A percentile compares a stretch with the other conserved stretches of the same genome.
Conservation (phyloP, 805 yeast genomes). For the Ascoidea rubescens region DNA sequence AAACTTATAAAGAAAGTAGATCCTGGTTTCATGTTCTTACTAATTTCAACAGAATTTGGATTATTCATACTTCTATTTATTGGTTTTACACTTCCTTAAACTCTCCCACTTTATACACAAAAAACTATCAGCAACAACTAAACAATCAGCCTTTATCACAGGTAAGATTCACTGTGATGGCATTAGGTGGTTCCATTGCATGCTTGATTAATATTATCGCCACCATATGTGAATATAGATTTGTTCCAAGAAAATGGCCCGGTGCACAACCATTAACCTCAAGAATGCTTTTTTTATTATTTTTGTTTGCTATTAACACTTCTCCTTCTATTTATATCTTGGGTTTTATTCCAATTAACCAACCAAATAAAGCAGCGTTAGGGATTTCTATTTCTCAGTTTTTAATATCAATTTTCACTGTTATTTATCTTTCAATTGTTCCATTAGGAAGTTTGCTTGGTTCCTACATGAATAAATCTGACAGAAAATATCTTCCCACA, state of each 20-base stretch:
- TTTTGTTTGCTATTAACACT: constrained; percentile 29
- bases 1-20: constrained; percentile 64
- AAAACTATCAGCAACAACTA: constrained; percentile 33
- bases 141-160: constrained; percentile 51
- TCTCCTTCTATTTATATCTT: constrained; percentile 40
- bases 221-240: constrained; percentile 38
- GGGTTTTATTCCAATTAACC: constrained; percentile 21
- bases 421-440: constrained; percentile 41
- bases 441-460: constrained; percentile 49
- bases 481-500: constrained; percentile 35
- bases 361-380: constrained; percentile 21
- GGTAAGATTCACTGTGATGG: constrained; percentile 39
- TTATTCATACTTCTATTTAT: constrained; percentile 56
- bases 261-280: constrained; percentile 49
- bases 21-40: constrained; percentile 64
- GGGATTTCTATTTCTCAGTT: constrained; percentile 42
- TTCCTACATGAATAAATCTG: constrained; percentile 18
- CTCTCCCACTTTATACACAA: constrained; percentile 53
- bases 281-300: constrained; percentile 28
- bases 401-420: constrained; percentile 35
- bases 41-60: constrained; percentile 72
- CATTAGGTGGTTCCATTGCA: constrained; percentile 56
- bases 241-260: constrained; percentile 62
- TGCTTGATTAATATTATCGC: constrained; percentile 43
- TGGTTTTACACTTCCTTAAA: constrained; percentile 69